Conservation (phyloP, 768 basidiomycete species). For the Lactarius sanguifluus region DNA sequence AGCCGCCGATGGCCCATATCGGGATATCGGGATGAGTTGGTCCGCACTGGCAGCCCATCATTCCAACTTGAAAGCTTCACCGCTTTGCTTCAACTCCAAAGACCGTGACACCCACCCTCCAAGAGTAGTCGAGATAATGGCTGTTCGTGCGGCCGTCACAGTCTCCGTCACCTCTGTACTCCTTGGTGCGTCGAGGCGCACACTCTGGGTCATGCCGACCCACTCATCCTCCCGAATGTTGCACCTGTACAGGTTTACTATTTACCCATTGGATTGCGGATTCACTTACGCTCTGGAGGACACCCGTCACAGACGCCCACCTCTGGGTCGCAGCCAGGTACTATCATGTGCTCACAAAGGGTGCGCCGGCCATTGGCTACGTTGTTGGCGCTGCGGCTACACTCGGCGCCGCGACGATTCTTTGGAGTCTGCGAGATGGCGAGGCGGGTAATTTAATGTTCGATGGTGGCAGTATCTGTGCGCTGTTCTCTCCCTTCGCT, state of each 20-base stretch:
- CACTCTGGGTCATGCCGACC: background rate
- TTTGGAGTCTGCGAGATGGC: conserved; percentile 77
- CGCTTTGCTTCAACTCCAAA: background rate
- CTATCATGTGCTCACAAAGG: conserved; percentile 74
- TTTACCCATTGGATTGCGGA: conserved; percentile 95
- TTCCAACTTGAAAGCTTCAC: background rate
- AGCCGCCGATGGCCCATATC: too few species aligned
- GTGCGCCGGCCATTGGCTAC: conserved; percentile 56
- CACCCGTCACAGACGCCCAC: conserved; percentile 76
- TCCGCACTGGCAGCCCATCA: background rate
- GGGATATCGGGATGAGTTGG: too few species aligned
- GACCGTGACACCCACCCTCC: background rate
- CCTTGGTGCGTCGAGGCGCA: conserved; percentile 51
- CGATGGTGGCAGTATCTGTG: conserved; percentile 86
- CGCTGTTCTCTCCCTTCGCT: conserved; percentile 35
- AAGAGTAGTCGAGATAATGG: conserved; percentile 35
- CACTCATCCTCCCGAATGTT: conserved; percentile 14
- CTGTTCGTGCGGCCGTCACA: conserved; percentile 70
- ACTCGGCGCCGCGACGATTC: conserved; percentile 63
- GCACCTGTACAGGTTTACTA: conserved; percentile 54
- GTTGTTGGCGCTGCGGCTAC: conserved; percentile 54
- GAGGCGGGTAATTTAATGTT: conserved; percentile 87
- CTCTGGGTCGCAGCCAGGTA: conserved; percentile 82
- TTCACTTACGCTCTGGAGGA: conserved; percentile 86
- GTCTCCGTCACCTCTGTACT: conserved; percentile 79